A percentile compares a stretch with the other conserved stretches of the same genome.
Conservation (phyloP, 2,329 filamentous ascomycete species). For the Aspergillus bombycis region DNA sequence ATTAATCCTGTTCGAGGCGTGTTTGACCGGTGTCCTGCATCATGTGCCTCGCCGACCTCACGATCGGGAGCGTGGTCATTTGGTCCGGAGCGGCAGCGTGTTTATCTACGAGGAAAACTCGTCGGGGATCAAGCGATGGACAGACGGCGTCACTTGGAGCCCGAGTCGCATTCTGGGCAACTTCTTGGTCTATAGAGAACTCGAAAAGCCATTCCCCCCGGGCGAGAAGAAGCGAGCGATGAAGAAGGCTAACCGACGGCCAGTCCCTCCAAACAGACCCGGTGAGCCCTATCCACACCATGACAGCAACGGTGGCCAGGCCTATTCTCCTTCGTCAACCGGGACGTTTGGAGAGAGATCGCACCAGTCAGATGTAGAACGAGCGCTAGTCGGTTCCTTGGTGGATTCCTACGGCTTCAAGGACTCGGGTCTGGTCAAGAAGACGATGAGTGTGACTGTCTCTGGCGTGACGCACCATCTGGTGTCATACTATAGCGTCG, state of each 20-base stretch:
- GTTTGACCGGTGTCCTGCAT: conserved; percentile 68
- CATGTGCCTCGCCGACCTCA: conserved; percentile 84
- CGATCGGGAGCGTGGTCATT: conserved; percentile 74
- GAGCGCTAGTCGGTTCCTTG: conserved; percentile 75
- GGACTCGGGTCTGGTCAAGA: conserved; percentile 80
- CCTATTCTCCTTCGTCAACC: conserved; percentile 42
- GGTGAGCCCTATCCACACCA: conserved; percentile 57
- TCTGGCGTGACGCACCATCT: conserved; percentile 79
- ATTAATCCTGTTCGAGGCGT: conserved; percentile 78
- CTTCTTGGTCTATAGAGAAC: conserved; percentile 82
- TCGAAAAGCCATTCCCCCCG: conserved; percentile 75
- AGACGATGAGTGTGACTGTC: conserved; percentile 82
- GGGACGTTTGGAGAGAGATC: conserved; percentile 41
- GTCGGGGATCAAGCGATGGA: conserved; percentile 93
- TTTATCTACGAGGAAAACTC: conserved; percentile 92
- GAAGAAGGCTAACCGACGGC: conserved; percentile 64
- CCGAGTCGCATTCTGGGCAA: conserved; percentile 84
- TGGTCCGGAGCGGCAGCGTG: conserved; percentile 82
- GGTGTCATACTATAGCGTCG: conserved; percentile 84
- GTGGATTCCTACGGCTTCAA: conserved; percentile 93
- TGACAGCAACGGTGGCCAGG: conserved; percentile 37
- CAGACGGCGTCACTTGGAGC: conserved; percentile 88
- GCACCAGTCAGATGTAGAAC: conserved; percentile 52
- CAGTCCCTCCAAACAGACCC: conserved; percentile 47
- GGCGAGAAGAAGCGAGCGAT: conserved; percentile 84